Base-by-base conservation (phyloP, 495 filamentous ascomycete species). In the Trichoderma reesei region DNA sequence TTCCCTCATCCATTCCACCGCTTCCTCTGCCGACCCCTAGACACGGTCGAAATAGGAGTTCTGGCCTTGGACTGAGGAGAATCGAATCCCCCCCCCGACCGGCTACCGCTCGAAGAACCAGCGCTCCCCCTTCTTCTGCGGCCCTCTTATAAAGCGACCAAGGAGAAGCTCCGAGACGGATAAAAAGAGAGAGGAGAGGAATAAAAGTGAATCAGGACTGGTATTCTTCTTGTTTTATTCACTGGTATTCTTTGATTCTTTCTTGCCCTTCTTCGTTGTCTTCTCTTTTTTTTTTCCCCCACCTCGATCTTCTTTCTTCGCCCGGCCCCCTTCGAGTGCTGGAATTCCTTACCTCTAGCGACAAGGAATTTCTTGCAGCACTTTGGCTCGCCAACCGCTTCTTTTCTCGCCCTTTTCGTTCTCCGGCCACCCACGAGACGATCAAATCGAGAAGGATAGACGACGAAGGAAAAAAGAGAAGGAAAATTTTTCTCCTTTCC, bases 1-100 rank as follows among this genome's bases (percentile, higher is more conserved):
- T 81, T 79, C 73, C 72, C 69, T 72, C 69, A 73, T 67, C 73
- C 73, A 68, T 64, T 69, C 73, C 75, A 73, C 75, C 73, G 77
- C 76, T 78, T 76, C 77, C 78, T 64, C 41, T 37, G 41, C 34
- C 46, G 63, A 76, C 69, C 68, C 70, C 70, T 71, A 67, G 66
- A 70, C 71, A 74, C 70, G 34, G 41, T 59, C 44, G 48, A 48
- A 33, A 59, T 48, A 38, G 59, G 65, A 64, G 66, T 69, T 67
- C 63, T 68, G 68, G 39, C 41, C 69, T 48, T 63, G 65, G 37
- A 71, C 62, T 63, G 51, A 59, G 66, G 67, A 63, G 65, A 67
- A 69, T 71, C 66, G 65, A 64, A 65, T 41, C 64, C 66, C 64
- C 63, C 36, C 64, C 66, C 64, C 63, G 60, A 61, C 39, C 65